Base-by-base conservation (phyloP, 768 basidiomycete species). In the Gloeopeniophorella convolvens region DNA sequence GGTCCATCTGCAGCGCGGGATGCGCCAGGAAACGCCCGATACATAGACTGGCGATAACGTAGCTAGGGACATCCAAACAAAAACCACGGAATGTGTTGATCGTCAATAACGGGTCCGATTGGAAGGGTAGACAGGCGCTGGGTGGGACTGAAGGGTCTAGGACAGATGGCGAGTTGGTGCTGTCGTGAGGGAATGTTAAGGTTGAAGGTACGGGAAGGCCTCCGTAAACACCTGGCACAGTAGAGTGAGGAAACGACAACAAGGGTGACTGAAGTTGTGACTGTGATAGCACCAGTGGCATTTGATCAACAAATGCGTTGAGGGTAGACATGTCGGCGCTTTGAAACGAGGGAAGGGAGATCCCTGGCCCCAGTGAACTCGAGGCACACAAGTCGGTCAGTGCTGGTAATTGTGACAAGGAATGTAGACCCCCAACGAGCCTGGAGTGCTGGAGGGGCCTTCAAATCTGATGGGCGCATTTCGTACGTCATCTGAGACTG, bases 101-200 rank as follows among this genome's bases (percentile, higher is more conserved):
- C 21, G 2, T 36, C 33, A 10, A 21, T 16, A 48, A 53, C 9
- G 32, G 3, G 18, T 13, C 33, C 11, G 27, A 9, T 15, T 36
- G 15, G 4, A 30, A 1, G 4, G 51, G 15, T 7, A 53, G 37
- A 27, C 42, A n/a, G 6, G 4, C 9, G 23, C 51, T 48, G 4
- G 45, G 51, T 26, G 51, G 45, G 1, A 16, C 24, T 1, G 45
- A 53, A 20, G 45, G 4, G 16, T 48, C 51, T 15, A 50, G 12
- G 5, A 37, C 2, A 3, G 42, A 37, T 1, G 7, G 13, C 13
- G 28, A 35, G 9, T 42, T 32, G 41, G 12, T 9, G 7, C 2
- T 10, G 10, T 7, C 4, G 2, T 15, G 23, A 26, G 23, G 9
- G 12, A 2, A 16, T 11, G 18, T 12, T 12, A 7, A n/a, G 3